A percentile compares a stretch with the other conserved stretches of the same genome.
Conservation (phyloP, 495 filamentous ascomycete species). For the Aspergillus cristatus region DNA sequence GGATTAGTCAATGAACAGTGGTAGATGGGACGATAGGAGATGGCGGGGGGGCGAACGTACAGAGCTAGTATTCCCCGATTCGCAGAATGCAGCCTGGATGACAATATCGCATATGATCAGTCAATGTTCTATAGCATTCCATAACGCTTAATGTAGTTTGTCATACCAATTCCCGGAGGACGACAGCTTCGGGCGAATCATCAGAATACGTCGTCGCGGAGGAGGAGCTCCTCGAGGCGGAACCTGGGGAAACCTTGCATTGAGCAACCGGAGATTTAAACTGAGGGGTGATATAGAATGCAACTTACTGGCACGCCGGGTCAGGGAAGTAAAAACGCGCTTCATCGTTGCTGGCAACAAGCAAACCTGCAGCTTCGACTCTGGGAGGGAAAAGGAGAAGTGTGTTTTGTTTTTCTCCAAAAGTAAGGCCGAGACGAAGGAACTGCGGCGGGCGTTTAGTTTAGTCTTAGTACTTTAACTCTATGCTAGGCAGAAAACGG, state of each 20-base stretch:
- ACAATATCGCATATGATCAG: constrained; percentile 7
- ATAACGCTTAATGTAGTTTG: no score
- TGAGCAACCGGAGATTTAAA: constrained; percentile 4
- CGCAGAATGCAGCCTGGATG: constrained; percentile 61
- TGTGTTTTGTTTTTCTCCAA: no score
- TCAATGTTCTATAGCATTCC: constrained; percentile 15
- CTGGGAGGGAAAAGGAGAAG: no score
- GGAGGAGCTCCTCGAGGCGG: constrained; percentile 10
- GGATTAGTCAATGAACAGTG: constrained; percentile 2
- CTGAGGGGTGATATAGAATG: no score
- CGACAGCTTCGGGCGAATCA: constrained; percentile 40
- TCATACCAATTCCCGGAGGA: constrained; percentile 43
- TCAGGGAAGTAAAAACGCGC: constrained; percentile 31
- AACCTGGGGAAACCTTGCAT: constrained; percentile 11
- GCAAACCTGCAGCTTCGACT: no score
- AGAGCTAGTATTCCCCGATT: constrained; percentile 61
- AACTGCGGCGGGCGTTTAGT: no score
- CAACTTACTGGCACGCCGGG: constrained; percentile 22
- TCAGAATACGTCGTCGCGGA: constrained; percentile 20
- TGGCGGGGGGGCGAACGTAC: no score
- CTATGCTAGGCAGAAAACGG: no score
- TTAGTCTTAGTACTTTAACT: no score
- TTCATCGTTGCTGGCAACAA: constrained; percentile 20
- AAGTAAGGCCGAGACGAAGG: no score
- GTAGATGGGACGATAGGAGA: background rate